Percentiles rank a stretch among this genome's conserved stretches.
Conservation (phyloP, 1,139 yeast genomes). For the Candida sp. region DNA sequence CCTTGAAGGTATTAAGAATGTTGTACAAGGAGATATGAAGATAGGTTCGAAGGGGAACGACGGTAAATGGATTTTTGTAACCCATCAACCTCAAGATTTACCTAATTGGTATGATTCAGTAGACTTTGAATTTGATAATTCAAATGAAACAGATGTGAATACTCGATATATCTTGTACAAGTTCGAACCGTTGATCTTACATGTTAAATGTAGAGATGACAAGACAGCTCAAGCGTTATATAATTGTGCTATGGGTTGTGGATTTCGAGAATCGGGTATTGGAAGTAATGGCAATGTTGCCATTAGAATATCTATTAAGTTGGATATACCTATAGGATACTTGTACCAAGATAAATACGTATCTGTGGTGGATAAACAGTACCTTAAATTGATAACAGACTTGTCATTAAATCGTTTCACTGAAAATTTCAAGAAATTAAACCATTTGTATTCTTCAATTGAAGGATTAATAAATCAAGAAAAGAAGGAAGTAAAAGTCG, state of each 20-base stretch:
- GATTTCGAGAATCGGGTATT: conserved; percentile 85
- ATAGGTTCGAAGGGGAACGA: conserved; percentile 86
- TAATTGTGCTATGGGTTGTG: conserved; percentile 75
- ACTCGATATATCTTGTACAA: conserved; percentile 66
- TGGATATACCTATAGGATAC: conserved; percentile 74
- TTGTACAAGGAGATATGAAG: conserved; percentile 22
- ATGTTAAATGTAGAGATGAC: conserved; percentile 70
- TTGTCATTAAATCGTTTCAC: conserved; percentile 56
- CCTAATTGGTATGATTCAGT: conserved; percentile 46
- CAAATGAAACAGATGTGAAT: conserved; percentile 9
- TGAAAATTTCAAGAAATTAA: conserved; percentile 59
- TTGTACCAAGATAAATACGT: conserved; percentile 25
- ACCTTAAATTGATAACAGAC: conserved; percentile 45
- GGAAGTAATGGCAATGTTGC: conserved; percentile 80
- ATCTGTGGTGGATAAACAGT: conserved; percentile 46
- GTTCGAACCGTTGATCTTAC: conserved; percentile 81
- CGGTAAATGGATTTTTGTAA: conserved; percentile 82
- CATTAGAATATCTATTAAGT: conserved; percentile 63
- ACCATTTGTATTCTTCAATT: conserved; percentile 43
- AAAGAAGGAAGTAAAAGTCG: conserved; percentile 8
- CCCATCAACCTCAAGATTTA: conserved; percentile 58
- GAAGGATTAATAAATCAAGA: conserved; percentile 12
- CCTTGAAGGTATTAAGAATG: conserved; percentile 55
- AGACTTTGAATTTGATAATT: conserved; percentile 18
- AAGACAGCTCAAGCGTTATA: conserved; percentile 59